Conservation (phyloP, 169 alveolate genomes). For the Plasmodium blacklocki region DNA sequence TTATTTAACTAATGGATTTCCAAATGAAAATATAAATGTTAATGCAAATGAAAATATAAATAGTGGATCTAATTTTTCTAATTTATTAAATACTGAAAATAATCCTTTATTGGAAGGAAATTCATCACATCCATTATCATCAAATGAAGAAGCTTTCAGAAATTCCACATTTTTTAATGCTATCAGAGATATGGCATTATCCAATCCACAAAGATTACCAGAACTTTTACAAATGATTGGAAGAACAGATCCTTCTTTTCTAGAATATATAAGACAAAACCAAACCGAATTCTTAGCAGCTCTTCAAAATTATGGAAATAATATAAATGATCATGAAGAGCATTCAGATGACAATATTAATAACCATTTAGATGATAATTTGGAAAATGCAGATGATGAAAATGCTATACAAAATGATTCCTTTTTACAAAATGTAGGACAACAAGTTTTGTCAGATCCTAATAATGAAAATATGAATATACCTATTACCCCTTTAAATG, state of each 20-base stretch:
- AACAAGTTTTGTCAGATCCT: slow-evolving; percentile 16
- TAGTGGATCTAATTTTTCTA: slow-evolving; percentile 68
- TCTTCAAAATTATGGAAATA: slow-evolving; percentile 78
- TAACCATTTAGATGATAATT: no score
- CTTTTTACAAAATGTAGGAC: background rate
- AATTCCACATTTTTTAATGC: slow-evolving; percentile 89
- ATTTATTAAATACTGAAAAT: slow-evolving; percentile 50
- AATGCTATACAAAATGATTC: background rate
- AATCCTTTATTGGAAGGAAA: slow-evolving; percentile 8
- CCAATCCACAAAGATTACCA: slow-evolving; percentile 92
- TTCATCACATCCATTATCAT: slow-evolving; percentile 6
- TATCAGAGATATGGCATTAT: slow-evolving; percentile 87
- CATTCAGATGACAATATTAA: slow-evolving; percentile 56
- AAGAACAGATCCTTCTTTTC: slow-evolving; percentile 89
- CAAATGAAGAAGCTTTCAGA: slow-evolving; percentile 71
- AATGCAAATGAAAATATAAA: slow-evolving; percentile 74
- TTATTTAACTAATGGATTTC: slow-evolving; percentile 91
- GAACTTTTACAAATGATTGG: slow-evolving; percentile 89
- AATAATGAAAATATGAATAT: slow-evolving; percentile 46
- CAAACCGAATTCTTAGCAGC: slow-evolving; percentile 90
- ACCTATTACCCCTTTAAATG: slow-evolving; percentile 87
- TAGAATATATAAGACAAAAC: slow-evolving; percentile 86
- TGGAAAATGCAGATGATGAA: no score
- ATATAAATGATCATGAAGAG: slow-evolving; percentile 24
- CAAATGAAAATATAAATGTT: slow-evolving; percentile 24